Conservation (phyloP, 1,284 basidiomycete genomes). For the Golubevia sp. region DNA sequence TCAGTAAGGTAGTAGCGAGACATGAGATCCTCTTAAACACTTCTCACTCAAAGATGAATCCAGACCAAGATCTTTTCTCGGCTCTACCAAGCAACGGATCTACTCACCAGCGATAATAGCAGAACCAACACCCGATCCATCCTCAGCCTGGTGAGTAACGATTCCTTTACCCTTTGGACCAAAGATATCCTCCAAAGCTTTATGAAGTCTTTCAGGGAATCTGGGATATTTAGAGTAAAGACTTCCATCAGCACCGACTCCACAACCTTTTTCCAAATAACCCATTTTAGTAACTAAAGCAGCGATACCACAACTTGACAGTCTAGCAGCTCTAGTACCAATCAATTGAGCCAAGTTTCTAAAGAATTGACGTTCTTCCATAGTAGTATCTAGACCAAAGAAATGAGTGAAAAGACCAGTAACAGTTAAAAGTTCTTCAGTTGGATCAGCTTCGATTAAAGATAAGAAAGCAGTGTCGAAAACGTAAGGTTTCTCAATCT, state of each 20-base stretch:
- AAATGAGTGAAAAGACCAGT: constrained; percentile 57
- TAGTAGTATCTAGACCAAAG: constrained; percentile 55
- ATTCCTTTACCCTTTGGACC: constrained; percentile 49
- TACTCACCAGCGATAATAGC: constrained; percentile 46
- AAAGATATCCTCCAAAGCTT: constrained; percentile 57
- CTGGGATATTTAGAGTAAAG: constrained; percentile 56
- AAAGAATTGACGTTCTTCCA: constrained; percentile 55
- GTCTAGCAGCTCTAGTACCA: constrained; percentile 52
- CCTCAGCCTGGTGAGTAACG: constrained; percentile 51
- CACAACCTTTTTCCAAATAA: constrained; percentile 47
- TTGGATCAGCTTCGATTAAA: constrained; percentile 55
- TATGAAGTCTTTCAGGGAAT: constrained; percentile 50
- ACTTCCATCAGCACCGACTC: constrained; percentile 49
- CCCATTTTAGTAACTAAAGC: constrained; percentile 55
- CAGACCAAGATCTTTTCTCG: too few species aligned
- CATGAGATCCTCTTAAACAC: too few species aligned
- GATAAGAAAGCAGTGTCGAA: constrained; percentile 59
- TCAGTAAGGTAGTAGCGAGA: too few species aligned
- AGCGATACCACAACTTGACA: constrained; percentile 54
- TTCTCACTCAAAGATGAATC: too few species aligned
- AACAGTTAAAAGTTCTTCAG: constrained; percentile 55
- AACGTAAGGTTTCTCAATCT: constrained; percentile 83
- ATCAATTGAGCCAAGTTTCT: constrained; percentile 72
- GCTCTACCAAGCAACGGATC: not conserved
- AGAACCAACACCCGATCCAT: constrained; percentile 52